phyloP scores from a whole-genome alignment of 176 grass and related monocot genomes.

The Triticum monococcum region DNA sequence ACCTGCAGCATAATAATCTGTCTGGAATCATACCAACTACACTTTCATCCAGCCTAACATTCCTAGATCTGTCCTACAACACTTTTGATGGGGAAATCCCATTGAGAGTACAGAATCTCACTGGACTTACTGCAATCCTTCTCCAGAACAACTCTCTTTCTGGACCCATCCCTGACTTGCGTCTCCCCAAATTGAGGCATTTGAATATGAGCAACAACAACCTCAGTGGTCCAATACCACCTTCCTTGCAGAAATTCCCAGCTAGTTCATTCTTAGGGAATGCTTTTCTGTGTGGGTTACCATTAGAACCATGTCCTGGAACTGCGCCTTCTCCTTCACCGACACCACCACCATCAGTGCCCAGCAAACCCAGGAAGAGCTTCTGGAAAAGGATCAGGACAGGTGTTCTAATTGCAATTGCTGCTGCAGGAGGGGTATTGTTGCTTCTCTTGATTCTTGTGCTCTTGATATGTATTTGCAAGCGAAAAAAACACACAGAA shows the following conservation, averaged over 20 bases:
- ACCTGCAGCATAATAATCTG: conserved; percentile 92
- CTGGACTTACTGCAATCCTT: conserved; percentile 72
- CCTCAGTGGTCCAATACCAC: conserved; percentile 79
- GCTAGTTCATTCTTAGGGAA: conserved; percentile 80
- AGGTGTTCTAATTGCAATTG: conserved; percentile 61
- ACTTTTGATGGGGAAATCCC: conserved; percentile 85
- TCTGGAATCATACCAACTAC: conserved; percentile 81
- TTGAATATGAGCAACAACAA: conserved; percentile 99
- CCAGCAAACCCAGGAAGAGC: conserved; percentile 46
- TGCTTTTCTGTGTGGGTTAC: conserved; percentile 72
- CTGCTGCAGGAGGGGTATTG: conserved; percentile 52
- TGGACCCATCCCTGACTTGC: conserved; percentile 74
- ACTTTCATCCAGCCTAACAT: conserved; percentile 70
- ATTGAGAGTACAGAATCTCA: conserved; percentile 74
- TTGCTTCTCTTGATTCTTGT: conserved; percentile 66
- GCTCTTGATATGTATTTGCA: conserved; percentile 70
- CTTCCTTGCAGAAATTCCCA: conserved; percentile 71
- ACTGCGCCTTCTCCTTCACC: conserved; percentile 64
- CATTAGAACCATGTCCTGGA: conserved; percentile 60
- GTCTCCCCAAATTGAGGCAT: conserved; percentile 73
- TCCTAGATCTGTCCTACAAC: conserved; percentile 95
- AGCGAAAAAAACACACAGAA: conserved; percentile 55
- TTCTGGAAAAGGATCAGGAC: conserved; percentile 74
- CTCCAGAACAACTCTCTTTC: conserved; percentile 95
- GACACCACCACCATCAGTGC: conserved; percentile 31